Percentiles rank a stretch among this genome's conserved stretches.
Evolutionary conservation across 108 stramenopile species (phyloP).

Genomic region (Nitzschia sp.): DNA sequence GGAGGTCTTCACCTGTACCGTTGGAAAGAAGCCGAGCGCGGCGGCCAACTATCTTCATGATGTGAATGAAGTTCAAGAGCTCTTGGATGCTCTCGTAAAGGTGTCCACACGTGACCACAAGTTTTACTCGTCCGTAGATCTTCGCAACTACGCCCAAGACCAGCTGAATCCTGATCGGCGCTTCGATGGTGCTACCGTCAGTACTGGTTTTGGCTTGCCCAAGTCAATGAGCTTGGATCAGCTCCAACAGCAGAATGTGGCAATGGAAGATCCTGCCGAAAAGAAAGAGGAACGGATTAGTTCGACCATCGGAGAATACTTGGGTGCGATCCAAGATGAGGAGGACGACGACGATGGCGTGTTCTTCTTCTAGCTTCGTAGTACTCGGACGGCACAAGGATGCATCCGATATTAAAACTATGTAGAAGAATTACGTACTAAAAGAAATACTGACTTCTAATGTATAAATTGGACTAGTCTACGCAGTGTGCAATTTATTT

Average conservation of each 20-base stretch:
- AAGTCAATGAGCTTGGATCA: slow-evolving; percentile 22
- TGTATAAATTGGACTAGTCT: too few species aligned
- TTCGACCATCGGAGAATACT: slow-evolving; percentile 50
- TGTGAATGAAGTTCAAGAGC: slow-evolving; percentile 88
- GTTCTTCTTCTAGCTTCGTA: slow-evolving; percentile 54
- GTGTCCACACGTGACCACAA: slow-evolving; percentile 71
- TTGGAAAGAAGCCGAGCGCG: slow-evolving; percentile 96
- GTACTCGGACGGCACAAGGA: slow-evolving; percentile 1
- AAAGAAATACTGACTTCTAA: too few species aligned
- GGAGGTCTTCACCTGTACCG: slow-evolving; percentile 87
- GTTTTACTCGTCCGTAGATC: slow-evolving; percentile 71
- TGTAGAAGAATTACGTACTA: too few species aligned
- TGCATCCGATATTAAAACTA: neutral
- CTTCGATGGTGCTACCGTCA: slow-evolving; percentile 7
- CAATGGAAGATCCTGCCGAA: slow-evolving; percentile 8
- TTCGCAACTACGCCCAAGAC: slow-evolving; percentile 37
- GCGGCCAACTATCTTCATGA: slow-evolving; percentile 95
- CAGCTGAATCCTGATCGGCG: neutral
- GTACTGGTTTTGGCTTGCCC: slow-evolving; percentile 25
- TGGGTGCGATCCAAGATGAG: slow-evolving; percentile 63
- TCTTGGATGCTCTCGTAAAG: slow-evolving; percentile 81
- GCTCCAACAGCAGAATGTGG: slow-evolving; percentile 6
- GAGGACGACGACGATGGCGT: slow-evolving; percentile 67
- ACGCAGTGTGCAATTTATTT: too few species aligned
- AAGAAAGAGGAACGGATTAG: slow-evolving; percentile 38